These are phyloP conservation scores for Pogostemon cablin DNA, from an alignment of 257 asterid genomes.

Conservation along the genomic window DNA sequence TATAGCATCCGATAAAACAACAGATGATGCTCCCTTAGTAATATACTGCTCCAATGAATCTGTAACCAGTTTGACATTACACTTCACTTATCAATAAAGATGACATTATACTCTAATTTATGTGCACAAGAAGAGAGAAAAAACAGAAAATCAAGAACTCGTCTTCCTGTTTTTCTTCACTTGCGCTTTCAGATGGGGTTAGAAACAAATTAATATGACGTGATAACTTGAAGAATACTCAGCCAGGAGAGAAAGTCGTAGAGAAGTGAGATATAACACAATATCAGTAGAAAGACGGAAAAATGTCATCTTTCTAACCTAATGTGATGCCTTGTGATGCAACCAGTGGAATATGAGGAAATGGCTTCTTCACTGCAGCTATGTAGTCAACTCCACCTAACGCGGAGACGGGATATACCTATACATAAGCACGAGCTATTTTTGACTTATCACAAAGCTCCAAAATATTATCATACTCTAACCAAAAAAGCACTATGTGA, in stretches of 20 bases:
- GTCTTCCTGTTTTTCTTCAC: not conserved
- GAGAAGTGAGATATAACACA: not conserved
- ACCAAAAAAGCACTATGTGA: too few species aligned
- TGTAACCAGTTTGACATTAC: constrained; percentile 32
- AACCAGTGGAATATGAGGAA: constrained; percentile 74
- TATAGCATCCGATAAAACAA: constrained; percentile 88
- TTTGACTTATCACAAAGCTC: not conserved
- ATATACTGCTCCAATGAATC: constrained; percentile 62
- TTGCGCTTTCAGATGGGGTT: not conserved
- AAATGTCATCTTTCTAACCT: constrained; percentile 48
- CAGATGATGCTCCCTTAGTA: constrained; percentile 69
- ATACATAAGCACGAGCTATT: constrained; percentile 19
- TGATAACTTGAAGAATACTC: not conserved
- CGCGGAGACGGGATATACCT: constrained; percentile 82
- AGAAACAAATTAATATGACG: not conserved
- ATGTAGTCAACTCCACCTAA: constrained; percentile 78
- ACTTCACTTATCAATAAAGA: constrained; percentile 2
- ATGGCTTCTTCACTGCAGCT: constrained; percentile 72
- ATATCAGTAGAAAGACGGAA: not conserved
- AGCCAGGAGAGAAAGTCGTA: not conserved
- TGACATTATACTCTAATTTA: not conserved
- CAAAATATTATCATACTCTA: too few species aligned
- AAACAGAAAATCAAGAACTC: not conserved
- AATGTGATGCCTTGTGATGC: constrained; percentile 86
- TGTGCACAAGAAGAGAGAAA: not conserved